Base-by-base conservation (phyloP, 2,329 filamentous ascomycete genomes). In the Metarhizium robertsii region DNA sequence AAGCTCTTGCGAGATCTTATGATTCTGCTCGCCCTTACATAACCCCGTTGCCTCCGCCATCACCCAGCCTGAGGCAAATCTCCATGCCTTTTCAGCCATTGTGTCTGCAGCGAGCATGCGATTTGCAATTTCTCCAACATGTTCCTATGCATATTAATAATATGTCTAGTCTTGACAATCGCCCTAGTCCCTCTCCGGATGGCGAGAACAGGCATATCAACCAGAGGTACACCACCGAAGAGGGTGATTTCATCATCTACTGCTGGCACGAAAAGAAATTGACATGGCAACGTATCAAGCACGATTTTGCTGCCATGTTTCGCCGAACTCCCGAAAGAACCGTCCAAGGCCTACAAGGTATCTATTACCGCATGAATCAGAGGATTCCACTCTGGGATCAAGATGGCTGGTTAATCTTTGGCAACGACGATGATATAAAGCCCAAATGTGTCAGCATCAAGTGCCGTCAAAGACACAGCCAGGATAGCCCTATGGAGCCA, bases 201-300 rank as follows among this genome's bases (percentile, higher is more conserved):
- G 63, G 63, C 13, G 69, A 73, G 58, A 69, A 67, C 50, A 63
- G 69, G 30, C 71, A 73, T 57, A 73, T 73, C 59, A 75, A 74
- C 61, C 70, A 73, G 51, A 74, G 74, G 61, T 75, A 75, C 62
- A 73, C 71, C 0, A 69, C 67, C 1, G 72, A 75, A 57, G 70
- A 75, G 57, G 70, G 71, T n/a, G 71, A 74, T 60, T 75, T 72
- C 55, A 73, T 73, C 62, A 72, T 74, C 57, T 75, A 74, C 57
- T 68, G 68, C 18, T 73, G 70, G 64, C 70, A 73, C 56, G 72
- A 75, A 59, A 72, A 70, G 65, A 73, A 72, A 59, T 64, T 73
- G 57, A 73, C 71, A 60, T 75, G 73, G 72, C 66, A 72, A 50
- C 66, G 64, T 16, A 71, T 73, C 57, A 69, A 71, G 62, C 65